A percentile compares a stretch with the other conserved stretches of the same genome.
These are phyloP conservation scores for Eragrostis nindensis DNA, from an alignment of 176 grass and related monocot species.

Conservation along the genomic window DNA sequence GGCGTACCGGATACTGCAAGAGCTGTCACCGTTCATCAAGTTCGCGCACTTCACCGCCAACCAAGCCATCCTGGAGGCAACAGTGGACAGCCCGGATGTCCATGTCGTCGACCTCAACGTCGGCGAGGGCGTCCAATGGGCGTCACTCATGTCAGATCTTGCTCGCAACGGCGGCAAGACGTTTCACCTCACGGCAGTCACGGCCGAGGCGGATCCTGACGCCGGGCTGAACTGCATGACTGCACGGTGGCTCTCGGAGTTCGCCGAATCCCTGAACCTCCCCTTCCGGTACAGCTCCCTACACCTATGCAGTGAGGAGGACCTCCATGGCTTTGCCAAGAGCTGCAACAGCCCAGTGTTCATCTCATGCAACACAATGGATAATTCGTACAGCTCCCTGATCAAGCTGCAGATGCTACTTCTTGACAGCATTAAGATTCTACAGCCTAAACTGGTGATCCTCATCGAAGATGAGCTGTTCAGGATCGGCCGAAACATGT, in stretches of 20 bases:
- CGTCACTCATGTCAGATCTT: constrained; percentile 55
- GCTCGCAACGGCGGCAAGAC: constrained; percentile 23
- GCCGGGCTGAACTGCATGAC: not conserved
- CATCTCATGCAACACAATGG: constrained; percentile 39
- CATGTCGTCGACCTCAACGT: constrained; percentile 57
- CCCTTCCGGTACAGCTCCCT: constrained; percentile 35
- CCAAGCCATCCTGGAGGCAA: constrained; percentile 74
- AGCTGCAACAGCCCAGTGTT: constrained; percentile 15
- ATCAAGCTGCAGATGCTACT: constrained; percentile 14
- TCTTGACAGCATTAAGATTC: not conserved
- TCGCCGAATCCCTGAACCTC: constrained; percentile 32
- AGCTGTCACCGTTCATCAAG: constrained; percentile 61
- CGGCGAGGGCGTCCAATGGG: constrained; percentile 56
- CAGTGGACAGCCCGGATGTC: constrained; percentile 23
- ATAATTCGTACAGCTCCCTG: constrained; percentile 16
- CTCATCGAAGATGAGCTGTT: constrained; percentile 46
- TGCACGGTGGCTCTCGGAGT: constrained; percentile 47
- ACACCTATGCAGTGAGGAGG: not conserved
- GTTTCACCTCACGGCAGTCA: constrained; percentile 38
- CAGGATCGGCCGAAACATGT: not conserved
- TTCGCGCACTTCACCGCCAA: constrained; percentile 97
- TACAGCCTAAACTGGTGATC: constrained; percentile 49
- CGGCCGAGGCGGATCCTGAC: not conserved
- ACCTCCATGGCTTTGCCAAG: constrained; percentile 15
- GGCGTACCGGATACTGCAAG: constrained; percentile 44